These are phyloP conservation scores for Cystoderma amianthinum DNA, from an alignment of 768 basidiomycete species.

Conservation along the genomic window DNA sequence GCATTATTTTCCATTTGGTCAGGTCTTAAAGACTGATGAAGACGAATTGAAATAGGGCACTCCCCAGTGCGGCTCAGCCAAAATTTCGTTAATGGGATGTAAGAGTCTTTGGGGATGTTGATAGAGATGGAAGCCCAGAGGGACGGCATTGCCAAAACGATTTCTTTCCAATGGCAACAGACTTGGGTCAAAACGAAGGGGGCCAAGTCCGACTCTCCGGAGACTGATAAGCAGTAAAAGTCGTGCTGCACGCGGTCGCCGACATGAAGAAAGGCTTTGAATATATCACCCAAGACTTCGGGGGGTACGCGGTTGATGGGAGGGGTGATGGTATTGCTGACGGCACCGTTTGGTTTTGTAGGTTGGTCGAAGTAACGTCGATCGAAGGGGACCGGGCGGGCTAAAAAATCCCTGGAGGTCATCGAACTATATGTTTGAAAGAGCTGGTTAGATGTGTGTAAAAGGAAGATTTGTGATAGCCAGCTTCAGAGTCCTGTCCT, in stretches of 20 bases:
- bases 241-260: neutral
- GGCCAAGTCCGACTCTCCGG: neutral
- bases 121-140: constrained; percentile 1
- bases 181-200: neutral
- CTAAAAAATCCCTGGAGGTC: too few relatives aligned
- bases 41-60: neutral
- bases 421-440: too few relatives aligned
- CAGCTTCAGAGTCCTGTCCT: too few relatives aligned
- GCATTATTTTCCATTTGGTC: neutral
- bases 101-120: neutral
- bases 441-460: too few relatives aligned
- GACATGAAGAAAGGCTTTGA: neutral
- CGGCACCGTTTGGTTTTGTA: too few relatives aligned
- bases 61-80: neutral
- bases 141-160: neutral
- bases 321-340: too few relatives aligned
- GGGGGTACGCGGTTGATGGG: neutral
- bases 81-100: neutral
- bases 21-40: neutral
- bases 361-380: too few relatives aligned
- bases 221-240: neutral
- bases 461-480: too few relatives aligned
- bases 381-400: too few relatives aligned
- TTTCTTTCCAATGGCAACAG: neutral
- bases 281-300: constrained; percentile 1